These are phyloP conservation scores for Trametes versicolor DNA, from an alignment of 1,284 basidiomycete species.

Conservation along the genomic window DNA sequence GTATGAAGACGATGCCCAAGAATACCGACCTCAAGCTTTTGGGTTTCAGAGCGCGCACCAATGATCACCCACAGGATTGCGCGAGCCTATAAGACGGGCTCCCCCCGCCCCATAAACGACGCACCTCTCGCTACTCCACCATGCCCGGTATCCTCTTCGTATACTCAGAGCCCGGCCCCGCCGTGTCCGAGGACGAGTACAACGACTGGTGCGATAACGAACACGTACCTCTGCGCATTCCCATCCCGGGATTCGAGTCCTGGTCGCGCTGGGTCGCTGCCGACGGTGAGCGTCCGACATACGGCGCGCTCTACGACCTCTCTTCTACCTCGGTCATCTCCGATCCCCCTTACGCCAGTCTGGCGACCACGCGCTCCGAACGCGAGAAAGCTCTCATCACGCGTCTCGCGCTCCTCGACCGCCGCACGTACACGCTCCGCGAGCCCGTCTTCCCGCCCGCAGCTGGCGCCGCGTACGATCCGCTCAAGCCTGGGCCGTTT, in stretches of 20 bases:
- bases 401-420: slow-evolving; percentile 58
- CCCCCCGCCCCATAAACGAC: too few species aligned
- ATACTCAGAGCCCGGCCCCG: slow-evolving; percentile 43
- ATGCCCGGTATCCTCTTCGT: slow-evolving; percentile 42
- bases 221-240: slow-evolving; percentile 67
- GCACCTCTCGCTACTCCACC: neutral
- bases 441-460: slow-evolving; percentile 42
- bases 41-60: too few species aligned
- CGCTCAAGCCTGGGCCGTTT: slow-evolving; percentile 42
- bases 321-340: slow-evolving; percentile 55
- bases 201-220: slow-evolving; percentile 73
- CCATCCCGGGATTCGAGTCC: slow-evolving; percentile 62
- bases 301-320: slow-evolving; percentile 67
- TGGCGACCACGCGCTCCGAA: slow-evolving; percentile 61
- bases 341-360: slow-evolving; percentile 58
- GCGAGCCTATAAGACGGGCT: too few species aligned
- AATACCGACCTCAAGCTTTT: too few species aligned
- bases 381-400: slow-evolving; percentile 61
- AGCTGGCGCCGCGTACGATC: slow-evolving; percentile 41
- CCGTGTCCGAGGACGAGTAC: slow-evolving; percentile 42
- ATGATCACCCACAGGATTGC: too few species aligned
- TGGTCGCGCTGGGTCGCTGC: slow-evolving; percentile 58
- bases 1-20: too few species aligned
- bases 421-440: slow-evolving; percentile 57
- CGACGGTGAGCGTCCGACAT: slow-evolving; percentile 54